Percentiles rank a stretch among this genome's conserved stretches.
Evolutionary conservation across 202 grass and related monocot species (phyloP).

Genomic region (Brachypodium distachyon): DNA sequence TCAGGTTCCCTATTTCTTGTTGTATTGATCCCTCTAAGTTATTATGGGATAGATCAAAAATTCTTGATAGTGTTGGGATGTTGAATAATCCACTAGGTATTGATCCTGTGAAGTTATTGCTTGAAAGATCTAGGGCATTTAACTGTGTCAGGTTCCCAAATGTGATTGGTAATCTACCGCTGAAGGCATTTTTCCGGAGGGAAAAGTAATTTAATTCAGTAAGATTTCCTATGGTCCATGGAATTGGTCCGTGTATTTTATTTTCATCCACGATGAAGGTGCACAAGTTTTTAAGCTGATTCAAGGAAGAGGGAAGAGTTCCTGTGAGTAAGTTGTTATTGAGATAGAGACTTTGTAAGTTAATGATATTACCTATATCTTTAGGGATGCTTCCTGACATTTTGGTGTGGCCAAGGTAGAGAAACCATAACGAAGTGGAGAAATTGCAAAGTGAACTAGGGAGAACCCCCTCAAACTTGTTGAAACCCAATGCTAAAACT

Average conservation of each 20-base stretch:
- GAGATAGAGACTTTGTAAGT: background rate
- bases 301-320: background rate
- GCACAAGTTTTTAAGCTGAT: background rate
- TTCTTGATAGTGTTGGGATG: background rate
- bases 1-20: slow-evolving; percentile 7
- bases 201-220: too few relatives aligned
- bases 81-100: background rate
- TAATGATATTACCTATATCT: background rate
- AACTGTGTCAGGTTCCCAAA: background rate
- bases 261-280: background rate
- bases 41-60: slow-evolving; percentile 1
- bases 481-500: rapidly evolving
- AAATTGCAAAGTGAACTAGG: slow-evolving; percentile 18
- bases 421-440: background rate
- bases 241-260: background rate
- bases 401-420: background rate
- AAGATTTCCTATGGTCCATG: background rate
- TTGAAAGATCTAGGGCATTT: background rate
- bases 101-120: background rate
- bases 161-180: background rate
- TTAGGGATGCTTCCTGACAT: slow-evolving; percentile 7
- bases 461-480: background rate
- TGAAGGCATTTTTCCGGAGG: background rate
- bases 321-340: background rate
- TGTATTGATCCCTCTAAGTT: background rate